These are phyloP conservation scores for Halophytophthora polymorphica DNA, from an alignment of 352 stramenopile genomes.

Conservation along the genomic window DNA sequence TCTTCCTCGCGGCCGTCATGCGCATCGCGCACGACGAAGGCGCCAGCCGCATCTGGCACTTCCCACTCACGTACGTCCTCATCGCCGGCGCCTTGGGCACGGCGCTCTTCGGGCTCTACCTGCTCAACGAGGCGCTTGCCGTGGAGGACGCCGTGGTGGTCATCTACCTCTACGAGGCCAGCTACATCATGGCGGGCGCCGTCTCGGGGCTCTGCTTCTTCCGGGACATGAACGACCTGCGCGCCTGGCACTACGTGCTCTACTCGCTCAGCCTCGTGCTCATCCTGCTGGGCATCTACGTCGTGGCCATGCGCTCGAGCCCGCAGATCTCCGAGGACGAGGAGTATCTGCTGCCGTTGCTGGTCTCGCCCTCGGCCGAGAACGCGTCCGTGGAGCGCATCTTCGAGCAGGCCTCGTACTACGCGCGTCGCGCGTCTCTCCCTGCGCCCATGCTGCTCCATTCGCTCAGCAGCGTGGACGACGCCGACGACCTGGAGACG, in stretches of 20 bases:
- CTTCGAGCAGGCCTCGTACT: slow-evolving; percentile 56
- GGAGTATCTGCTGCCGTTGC: slow-evolving; percentile 51
- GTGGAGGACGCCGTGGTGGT: slow-evolving; percentile 80
- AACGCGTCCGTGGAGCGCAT: slow-evolving; percentile 44
- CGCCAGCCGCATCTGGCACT: slow-evolving; percentile 38
- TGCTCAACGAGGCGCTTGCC: slow-evolving; percentile 77
- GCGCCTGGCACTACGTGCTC: slow-evolving; percentile 65
- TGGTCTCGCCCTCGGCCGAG: slow-evolving; percentile 42
- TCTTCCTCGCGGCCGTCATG: slow-evolving; percentile 72
- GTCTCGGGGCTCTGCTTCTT: slow-evolving; percentile 83
- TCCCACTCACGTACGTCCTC: slow-evolving; percentile 69
- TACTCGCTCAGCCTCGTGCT: slow-evolving; percentile 69
- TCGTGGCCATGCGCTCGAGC: slow-evolving; percentile 55
- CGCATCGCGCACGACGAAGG: slow-evolving; percentile 55
- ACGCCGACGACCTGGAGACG: slow-evolving; percentile 13
- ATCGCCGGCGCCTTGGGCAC: slow-evolving; percentile 58
- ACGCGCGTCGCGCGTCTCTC: slow-evolving; percentile 32
- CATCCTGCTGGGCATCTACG: slow-evolving; percentile 73
- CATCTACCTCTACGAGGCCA: slow-evolving; percentile 83
- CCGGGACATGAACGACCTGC: slow-evolving; percentile 65
- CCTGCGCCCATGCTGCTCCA: slow-evolving; percentile 21
- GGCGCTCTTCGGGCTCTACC: slow-evolving; percentile 61
- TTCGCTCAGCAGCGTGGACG: slow-evolving; percentile 4
- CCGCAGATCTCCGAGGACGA: slow-evolving; percentile 38
- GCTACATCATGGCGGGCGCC: slow-evolving; percentile 70